Conservation (phyloP, 257 asterid species). For the Verbascum thapsus region DNA sequence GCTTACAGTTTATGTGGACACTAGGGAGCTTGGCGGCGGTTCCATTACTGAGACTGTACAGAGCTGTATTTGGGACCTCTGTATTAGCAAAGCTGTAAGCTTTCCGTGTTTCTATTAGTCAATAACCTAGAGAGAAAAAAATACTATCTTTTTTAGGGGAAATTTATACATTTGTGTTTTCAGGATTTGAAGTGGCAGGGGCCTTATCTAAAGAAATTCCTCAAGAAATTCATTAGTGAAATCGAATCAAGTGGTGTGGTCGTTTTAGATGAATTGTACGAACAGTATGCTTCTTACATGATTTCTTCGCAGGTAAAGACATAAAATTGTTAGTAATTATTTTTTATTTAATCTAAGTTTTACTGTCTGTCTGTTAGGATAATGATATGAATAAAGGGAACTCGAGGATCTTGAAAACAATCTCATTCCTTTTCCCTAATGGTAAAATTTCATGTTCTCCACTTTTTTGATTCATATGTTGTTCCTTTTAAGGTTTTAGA, state of each 20-base stretch:
- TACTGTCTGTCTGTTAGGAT: constrained; percentile 45
- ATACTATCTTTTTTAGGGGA: neutral
- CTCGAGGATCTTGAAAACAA: constrained; percentile 62
- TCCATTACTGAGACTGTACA: constrained; percentile 65
- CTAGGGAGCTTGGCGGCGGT: constrained; percentile 79
- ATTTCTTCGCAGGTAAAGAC: constrained; percentile 55
- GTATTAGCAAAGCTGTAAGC: constrained; percentile 62
- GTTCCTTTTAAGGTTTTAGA: constrained; percentile 12
- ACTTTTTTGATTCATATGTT: neutral
- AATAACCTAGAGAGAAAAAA: neutral
- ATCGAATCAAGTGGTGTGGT: constrained; percentile 65
- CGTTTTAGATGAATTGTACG: constrained; percentile 81
- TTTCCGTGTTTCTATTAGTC: neutral
- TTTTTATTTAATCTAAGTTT: neutral
- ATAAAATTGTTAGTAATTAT: neutral
- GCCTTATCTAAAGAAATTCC: constrained; percentile 60
- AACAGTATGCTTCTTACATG: constrained; percentile 59
- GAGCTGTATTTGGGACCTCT: constrained; percentile 69
- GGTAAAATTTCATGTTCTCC: constrained; percentile 39
- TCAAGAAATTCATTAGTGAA: constrained; percentile 76
- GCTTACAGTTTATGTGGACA: neutral
- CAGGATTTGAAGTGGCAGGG: constrained; percentile 60
- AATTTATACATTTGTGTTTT: constrained; percentile 1
- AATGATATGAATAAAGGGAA: constrained; percentile 47
- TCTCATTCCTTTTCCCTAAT: constrained; percentile 70